Base-by-base conservation (phyloP, 176 grass and related monocot genomes). In the Hordeum marinum region DNA sequence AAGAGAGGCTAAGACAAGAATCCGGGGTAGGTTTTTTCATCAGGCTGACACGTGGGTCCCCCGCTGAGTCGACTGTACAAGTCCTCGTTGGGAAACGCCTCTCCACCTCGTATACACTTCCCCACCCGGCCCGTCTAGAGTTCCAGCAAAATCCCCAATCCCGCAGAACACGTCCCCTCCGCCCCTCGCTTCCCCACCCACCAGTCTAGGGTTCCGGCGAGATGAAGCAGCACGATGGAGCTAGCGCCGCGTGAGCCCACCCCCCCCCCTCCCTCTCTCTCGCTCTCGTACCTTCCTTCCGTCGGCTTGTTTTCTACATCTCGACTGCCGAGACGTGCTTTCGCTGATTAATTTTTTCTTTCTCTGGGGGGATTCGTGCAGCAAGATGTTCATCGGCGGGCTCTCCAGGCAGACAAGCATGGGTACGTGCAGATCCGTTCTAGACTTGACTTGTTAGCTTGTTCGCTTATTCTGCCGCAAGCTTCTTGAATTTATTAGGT, bases 321-420 rank as follows among this genome's bases (percentile, higher is more conserved):
- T 26, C n/a, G 58, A 13, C 5, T 9, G 12, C n/a, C 11, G 42
- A 27, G 41, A 8, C 40, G 39, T 73, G 52, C 69, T 57, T n/a
- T 71, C 21, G 37, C 79, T 86, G 25, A 76, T 85, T 82, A 59
- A 57, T 20, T 8, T 57, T 57, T 55, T 21, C 4, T 15, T n/a
- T 72, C 39, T 57, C 52, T 6, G 54, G 68, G 4, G 27, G 52
- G 39, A 48, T 76, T 61, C 35, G 10, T 76, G 68, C 87, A 97
- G 94, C 61, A 97, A 97, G 88, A 97, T 97, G 74, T 97, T 97
- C 75, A 89, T 97, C 24, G 94, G 94, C 11, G 94, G 94, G 34
- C 90, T 97, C 58, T 85, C 92, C 69, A 97, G 91, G 76, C 90
- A 97, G 54, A 97, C 94, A 4, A 87, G 75, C 66, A 85, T 92